Evolutionary conservation across 2,329 filamentous ascomycete genomes (phyloP), one percentile per base, ranked within the genome.

Genomic region (Colletotrichum horii): DNA sequence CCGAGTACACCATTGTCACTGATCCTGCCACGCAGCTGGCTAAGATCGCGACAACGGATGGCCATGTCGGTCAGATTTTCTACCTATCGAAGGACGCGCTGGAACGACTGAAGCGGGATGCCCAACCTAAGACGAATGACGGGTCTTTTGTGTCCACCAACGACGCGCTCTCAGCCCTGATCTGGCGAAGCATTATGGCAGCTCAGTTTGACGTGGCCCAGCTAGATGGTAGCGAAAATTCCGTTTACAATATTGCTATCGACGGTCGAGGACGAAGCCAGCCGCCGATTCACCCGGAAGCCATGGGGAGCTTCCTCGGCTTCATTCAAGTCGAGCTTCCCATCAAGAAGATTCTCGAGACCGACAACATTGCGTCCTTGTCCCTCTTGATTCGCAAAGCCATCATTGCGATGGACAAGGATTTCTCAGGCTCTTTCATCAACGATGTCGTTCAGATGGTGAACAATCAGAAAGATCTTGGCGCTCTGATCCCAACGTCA

Each of bases 11-110:
- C 1, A 74, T 83, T 43, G 76, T 82, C 12, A 81, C 81, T 4
- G 82, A 81, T 71, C 81, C 80, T 3, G 82, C 81, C 0, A 69
- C 76, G 4, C 81, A 58, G 34, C 55, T 73, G 19, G 83, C 83
- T 8, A 82, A 82, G 2, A 84, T 84, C 75, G 81, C 84, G 77
- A 69, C 79, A 9, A 82, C 82, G 8, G 70, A 72, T 4, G 80
- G 80, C 24, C 83, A 84, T 55, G 77, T 80, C 4, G 81, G 80
- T 4, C 83, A 84, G 65, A 75, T 83, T 6, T 83, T 83, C 73
- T 82, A 83, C 32, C 80, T 84, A 56, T 82, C 78, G 1, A 78
- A 79, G 0, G 80, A 82, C n/a, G 78, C 82, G 8, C 70, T 84
- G 1, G 68, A 75, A 11, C 76, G 75, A 2, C 77, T 84, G 30